Percentiles rank a stretch among this genome's conserved stretches.
These are phyloP conservation scores for Acephala macrosclerotiorum DNA, from an alignment of 2,329 filamentous ascomycete species.

Conservation along the genomic window DNA sequence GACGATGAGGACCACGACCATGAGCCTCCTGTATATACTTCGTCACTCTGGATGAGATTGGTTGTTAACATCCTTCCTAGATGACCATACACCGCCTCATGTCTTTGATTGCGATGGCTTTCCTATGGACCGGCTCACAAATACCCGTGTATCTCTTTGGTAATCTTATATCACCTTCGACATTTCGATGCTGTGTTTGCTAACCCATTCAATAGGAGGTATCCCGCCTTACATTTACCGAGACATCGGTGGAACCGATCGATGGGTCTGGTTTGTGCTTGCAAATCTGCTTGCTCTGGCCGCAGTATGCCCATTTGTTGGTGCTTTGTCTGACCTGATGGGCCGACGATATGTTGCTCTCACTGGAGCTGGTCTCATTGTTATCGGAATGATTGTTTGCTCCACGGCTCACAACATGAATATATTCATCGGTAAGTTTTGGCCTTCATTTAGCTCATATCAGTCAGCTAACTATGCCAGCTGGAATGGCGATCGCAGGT, in stretches of 20 bases:
- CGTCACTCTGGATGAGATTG: not conserved
- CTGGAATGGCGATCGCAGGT: conserved; percentile 62
- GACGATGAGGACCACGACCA: conserved; percentile 56
- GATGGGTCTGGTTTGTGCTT: conserved; percentile 47
- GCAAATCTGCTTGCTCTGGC: conserved; percentile 62
- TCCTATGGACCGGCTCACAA: conserved; percentile 66
- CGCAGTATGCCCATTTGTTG: conserved; percentile 69
- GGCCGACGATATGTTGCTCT: conserved; percentile 67
- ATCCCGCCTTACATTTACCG: conserved; percentile 62
- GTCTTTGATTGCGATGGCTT: conserved; percentile 64
- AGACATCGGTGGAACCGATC: conserved; percentile 61
- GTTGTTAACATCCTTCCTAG: conserved; percentile 43
- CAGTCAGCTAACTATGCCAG: too few species aligned
- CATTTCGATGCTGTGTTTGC: not conserved
- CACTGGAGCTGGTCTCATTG: conserved; percentile 58
- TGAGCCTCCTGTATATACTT: conserved; percentile 50
- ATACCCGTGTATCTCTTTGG: conserved; percentile 62
- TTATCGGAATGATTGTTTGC: conserved; percentile 66
- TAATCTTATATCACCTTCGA: not conserved
- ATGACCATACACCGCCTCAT: conserved; percentile 59
- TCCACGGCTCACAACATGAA: conserved; percentile 66
- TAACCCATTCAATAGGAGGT: conserved; percentile 17
- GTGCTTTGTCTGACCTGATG: conserved; percentile 68
- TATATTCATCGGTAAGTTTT: conserved; percentile 58
- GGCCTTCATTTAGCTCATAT: too few species aligned